phyloP scores from a whole-genome alignment of 2,329 filamentous ascomycete genomes.

The Venturia aucupariae region DNA sequence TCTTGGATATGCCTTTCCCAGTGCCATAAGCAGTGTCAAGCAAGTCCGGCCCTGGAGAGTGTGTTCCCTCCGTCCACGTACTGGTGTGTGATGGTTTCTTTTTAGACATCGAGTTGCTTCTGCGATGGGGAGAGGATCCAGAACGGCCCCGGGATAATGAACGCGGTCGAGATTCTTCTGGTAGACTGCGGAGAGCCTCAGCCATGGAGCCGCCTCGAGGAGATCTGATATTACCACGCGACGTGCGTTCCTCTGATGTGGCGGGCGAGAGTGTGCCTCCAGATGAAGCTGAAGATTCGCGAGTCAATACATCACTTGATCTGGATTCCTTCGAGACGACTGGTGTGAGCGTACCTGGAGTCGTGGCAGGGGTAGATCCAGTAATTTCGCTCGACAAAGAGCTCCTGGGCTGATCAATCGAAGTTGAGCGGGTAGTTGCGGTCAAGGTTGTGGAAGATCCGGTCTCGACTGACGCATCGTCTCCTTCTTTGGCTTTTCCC shows the following conservation, averaged over 20 bases:
- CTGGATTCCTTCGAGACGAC: neutral
- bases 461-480: neutral
- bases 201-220: slow-evolving; percentile 12
- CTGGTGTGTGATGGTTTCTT: neutral
- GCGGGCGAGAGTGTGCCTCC: neutral
- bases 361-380: neutral
- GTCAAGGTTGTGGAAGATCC: slow-evolving; percentile 5
- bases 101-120: slow-evolving; percentile 5
- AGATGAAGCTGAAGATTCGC: neutral
- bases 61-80: slow-evolving; percentile 1
- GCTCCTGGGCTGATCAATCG: slow-evolving; percentile 16
- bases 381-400: slow-evolving; percentile 15
- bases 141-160: neutral
- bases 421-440: slow-evolving; percentile 8
- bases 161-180: slow-evolving; percentile 12
- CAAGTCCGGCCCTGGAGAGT: neutral
- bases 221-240: slow-evolving; percentile 2
- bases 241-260: neutral
- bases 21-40: slow-evolving; percentile 56
- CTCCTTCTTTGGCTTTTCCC: slow-evolving; percentile 5
- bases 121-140: neutral
- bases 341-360: neutral
- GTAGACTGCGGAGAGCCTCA: slow-evolving; percentile 7
- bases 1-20: slow-evolving; percentile 58
- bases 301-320: neutral